Conservation (phyloP, 176 grass and related monocot species). For the Raddia guianensis region DNA sequence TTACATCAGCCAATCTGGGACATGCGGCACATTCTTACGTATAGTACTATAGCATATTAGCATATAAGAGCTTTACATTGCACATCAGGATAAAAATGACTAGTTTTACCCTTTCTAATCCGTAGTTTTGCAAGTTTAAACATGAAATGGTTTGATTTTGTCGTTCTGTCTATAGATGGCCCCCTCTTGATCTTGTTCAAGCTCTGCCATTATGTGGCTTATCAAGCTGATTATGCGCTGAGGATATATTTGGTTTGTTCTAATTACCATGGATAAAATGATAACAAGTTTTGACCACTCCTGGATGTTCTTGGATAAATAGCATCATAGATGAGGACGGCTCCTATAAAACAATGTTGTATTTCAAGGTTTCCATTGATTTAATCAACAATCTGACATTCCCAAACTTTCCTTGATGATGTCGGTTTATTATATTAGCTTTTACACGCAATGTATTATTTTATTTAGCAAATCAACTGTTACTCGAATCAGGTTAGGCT, state of each 20-base stretch:
- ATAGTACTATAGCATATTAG: too few species aligned
- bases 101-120: too few species aligned
- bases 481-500: not conserved
- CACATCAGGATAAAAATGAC: too few species aligned
- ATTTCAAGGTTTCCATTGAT: not conserved
- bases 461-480: slow-evolving; percentile 34
- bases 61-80: too few species aligned
- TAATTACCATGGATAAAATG: not conserved
- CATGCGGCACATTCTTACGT: too few species aligned
- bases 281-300: not conserved
- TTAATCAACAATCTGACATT: not conserved
- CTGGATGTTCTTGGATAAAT: slow-evolving; percentile 11
- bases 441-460: slow-evolving; percentile 14
- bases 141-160: not conserved
- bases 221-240: not conserved
- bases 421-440: not conserved
- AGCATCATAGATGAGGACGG: slow-evolving; percentile 18
- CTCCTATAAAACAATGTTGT: not conserved
- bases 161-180: not conserved
- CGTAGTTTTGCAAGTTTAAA: too few species aligned
- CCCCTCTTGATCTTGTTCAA: not conserved
- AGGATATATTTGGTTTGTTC: not conserved
- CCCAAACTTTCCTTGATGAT: slow-evolving; percentile 23
- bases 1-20: too few species aligned
- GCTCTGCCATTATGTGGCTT: not conserved